Percentiles rank a stretch among this genome's conserved stretches.
Conservation (phyloP, 352 stramenopile species). For the Pythium utonaiense region DNA sequence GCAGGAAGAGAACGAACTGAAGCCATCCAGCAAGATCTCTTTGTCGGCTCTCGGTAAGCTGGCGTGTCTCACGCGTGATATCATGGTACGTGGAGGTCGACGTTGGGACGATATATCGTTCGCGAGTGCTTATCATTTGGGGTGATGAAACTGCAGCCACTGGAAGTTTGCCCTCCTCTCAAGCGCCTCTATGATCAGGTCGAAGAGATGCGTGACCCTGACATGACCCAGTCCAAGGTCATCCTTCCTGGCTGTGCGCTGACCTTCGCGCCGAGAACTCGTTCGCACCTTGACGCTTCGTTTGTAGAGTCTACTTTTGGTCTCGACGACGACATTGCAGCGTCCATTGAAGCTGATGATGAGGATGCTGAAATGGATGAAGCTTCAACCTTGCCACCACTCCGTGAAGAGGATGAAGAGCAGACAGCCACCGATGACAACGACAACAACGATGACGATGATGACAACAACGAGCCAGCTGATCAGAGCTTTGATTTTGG, state of each 20-base stretch:
- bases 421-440: slow-evolving; percentile 35
- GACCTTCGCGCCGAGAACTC: background rate
- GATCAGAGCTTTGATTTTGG: slow-evolving; percentile 36
- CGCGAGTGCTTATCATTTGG: no score
- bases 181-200: slow-evolving; percentile 72
- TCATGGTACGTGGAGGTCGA: slow-evolving; percentile 31
- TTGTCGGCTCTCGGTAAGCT: slow-evolving; percentile 46
- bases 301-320: slow-evolving; percentile 2
- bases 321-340: slow-evolving; percentile 5
- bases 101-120: no score
- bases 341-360: background rate
- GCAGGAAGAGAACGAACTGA: background rate
- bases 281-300: background rate
- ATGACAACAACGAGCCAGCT: slow-evolving; percentile 23
- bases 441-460: slow-evolving; percentile 40
- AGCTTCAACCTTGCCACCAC: background rate
- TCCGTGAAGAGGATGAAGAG: slow-evolving; percentile 8
- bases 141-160: slow-evolving; percentile 16
- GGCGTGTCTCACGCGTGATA: slow-evolving; percentile 49
- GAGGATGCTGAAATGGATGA: slow-evolving; percentile 13
- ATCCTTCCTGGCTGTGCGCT: slow-evolving; percentile 25
- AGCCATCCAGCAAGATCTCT: slow-evolving; percentile 31
- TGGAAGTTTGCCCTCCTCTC: slow-evolving; percentile 65
- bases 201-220: slow-evolving; percentile 55
- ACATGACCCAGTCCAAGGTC: slow-evolving; percentile 45